Evolutionary conservation across 78 protist genomes (phyloP), one percentile per base, ranked within the genome.

Genomic region (Creolimax fragrantissima): DNA sequence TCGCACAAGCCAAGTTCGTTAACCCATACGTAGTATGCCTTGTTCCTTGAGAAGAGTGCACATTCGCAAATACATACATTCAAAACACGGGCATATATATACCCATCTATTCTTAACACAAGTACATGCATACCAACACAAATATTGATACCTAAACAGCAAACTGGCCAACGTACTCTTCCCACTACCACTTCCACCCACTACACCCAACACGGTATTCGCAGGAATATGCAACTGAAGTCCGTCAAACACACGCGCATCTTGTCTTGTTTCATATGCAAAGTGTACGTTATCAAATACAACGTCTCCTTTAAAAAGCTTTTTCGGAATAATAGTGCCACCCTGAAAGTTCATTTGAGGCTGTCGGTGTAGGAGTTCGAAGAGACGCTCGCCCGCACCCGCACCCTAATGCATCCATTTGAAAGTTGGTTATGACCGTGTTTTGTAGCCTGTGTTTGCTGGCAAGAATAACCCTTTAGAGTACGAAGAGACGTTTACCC

Each of bases 391-490:
- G 74, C 44, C 5, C 39, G 91, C 74, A 42, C 74, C 74, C 4
- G n/a, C 91, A 39, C 74, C 91, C 43, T 90, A 91, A 58, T 89
- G 92, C n/a, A n/a, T n/a, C n/a, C n/a, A n/a, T n/a, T n/a, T n/a
- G n/a, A n/a, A n/a, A n/a, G n/a, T n/a, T n/a, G n/a, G n/a, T n/a
- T n/a, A n/a, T n/a, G n/a, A n/a, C n/a, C n/a, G n/a, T n/a, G n/a
- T n/a, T n/a, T n/a, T n/a, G n/a, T n/a, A n/a, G n/a, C n/a, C n/a
- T n/a, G n/a, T n/a, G n/a, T n/a, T n/a, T n/a, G n/a, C n/a, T n/a
- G n/a, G n/a, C n/a, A n/a, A n/a, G n/a, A n/a, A n/a, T n/a, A n/a
- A n/a, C n/a, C n/a, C n/a, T n/a, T n/a, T n/a, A n/a, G n/a, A n/a
- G n/a, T n/a, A n/a, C n/a, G n/a, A n/a, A n/a, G n/a, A n/a, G n/a